Evolutionary conservation across 2,329 filamentous ascomycete species (phyloP).

Genomic region (Colletotrichum sansevieriae): DNA sequence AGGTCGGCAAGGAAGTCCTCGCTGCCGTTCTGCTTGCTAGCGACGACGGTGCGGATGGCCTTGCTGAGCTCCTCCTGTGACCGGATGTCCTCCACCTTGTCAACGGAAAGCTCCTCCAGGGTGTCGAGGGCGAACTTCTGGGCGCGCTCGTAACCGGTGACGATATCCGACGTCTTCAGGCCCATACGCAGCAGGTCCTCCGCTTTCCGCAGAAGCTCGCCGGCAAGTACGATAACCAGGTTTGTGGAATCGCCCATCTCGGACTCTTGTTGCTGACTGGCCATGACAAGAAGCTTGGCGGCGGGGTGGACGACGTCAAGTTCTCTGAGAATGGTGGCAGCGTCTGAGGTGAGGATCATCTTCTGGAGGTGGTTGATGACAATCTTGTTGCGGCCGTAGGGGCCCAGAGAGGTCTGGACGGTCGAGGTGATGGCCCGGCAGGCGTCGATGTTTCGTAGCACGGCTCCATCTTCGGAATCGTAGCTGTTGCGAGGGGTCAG

Average conservation of each 20-base stretch:
- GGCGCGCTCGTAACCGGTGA: constrained; percentile 94
- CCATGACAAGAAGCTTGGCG: constrained; percentile 98
- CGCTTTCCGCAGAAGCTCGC: constrained; percentile 95
- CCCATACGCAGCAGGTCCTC: constrained; percentile 97
- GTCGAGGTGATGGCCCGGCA: constrained; percentile 96
- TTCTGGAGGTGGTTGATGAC: constrained; percentile 99
- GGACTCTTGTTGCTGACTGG: constrained; percentile 97
- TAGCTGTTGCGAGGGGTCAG: constrained; percentile 74
- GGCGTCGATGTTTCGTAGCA: constrained; percentile 98
- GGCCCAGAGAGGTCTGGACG: constrained; percentile 95
- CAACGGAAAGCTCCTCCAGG: constrained; percentile 89
- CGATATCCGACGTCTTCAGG: constrained; percentile 97
- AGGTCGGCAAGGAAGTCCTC: constrained; percentile 90
- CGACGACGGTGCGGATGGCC: constrained; percentile 94
- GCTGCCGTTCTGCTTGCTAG: constrained; percentile 94
- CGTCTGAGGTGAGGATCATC: constrained; percentile 99
- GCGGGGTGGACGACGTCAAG: constrained; percentile 98
- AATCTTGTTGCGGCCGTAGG: constrained; percentile 99
- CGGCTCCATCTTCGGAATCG: constrained; percentile 98
- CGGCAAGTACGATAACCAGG: constrained; percentile 94
- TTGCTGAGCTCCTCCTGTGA: constrained; percentile 90
- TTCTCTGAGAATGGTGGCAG: constrained; percentile 96
- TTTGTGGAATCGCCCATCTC: constrained; percentile 99
- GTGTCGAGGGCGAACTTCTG: constrained; percentile 87
- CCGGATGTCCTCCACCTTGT: constrained; percentile 88